Percentiles rank a stretch among this genome's conserved stretches.
Evolutionary conservation across 129 eudicot species (phyloP).

Genomic region (Chrysanthemum seticuspe): DNA sequence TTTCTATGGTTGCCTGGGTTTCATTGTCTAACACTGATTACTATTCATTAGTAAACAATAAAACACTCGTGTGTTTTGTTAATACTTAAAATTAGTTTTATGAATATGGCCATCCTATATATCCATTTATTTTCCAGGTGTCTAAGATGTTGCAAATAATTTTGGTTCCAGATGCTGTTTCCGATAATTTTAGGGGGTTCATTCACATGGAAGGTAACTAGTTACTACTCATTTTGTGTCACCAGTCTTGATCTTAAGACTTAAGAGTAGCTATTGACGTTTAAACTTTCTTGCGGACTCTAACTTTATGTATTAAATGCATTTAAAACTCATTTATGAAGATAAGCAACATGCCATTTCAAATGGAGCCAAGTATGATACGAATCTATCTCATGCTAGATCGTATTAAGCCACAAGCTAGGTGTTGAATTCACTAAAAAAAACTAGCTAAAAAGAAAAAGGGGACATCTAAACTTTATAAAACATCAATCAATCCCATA

Average conservation of each 20-base stretch:
- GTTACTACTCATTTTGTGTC: constrained; percentile 4
- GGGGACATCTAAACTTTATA: too few species aligned
- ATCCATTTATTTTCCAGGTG: not conserved
- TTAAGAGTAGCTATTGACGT: constrained; percentile 6
- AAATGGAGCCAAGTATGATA: not conserved
- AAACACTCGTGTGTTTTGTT: too few species aligned
- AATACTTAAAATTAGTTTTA: too few species aligned
- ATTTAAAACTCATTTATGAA: not conserved
- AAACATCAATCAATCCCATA: too few species aligned
- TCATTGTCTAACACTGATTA: too few species aligned
- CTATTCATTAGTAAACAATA: too few species aligned
- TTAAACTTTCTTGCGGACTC: constrained; percentile 19
- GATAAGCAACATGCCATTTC: constrained; percentile 5
- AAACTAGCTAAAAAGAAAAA: too few species aligned
- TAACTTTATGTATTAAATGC: constrained; percentile 14
- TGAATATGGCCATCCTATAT: not conserved
- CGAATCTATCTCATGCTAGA: too few species aligned
- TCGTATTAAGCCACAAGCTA: too few species aligned
- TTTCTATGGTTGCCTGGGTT: too few species aligned
- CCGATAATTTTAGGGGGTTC: not conserved
- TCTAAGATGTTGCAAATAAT: not conserved
- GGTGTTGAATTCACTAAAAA: too few species aligned
- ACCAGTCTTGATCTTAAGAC: constrained; percentile 13
- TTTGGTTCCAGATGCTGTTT: constrained; percentile 10
- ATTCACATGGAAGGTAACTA: not conserved